Evolutionary conservation across 768 basidiomycete species (phyloP).

Genomic region (Lactarius hatsudake): DNA sequence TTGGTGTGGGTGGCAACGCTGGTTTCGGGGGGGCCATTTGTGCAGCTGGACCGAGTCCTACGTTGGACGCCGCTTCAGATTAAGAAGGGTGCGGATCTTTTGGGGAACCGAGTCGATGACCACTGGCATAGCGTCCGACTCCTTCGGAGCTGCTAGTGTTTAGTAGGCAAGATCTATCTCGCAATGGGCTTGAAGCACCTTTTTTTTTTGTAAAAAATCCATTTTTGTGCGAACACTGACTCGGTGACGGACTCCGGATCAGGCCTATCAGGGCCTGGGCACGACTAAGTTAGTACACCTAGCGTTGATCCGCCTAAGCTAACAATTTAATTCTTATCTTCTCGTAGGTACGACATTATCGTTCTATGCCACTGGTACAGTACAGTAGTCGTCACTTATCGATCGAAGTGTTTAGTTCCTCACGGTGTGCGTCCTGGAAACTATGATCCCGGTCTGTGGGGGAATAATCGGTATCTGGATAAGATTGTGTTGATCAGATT

Average conservation of each 20-base stretch:
- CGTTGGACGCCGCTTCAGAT: constrained; percentile 36
- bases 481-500: constrained; percentile 69
- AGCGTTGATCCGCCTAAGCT: constrained; percentile 73
- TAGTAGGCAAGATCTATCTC: background rate
- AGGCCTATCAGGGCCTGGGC: constrained; percentile 59
- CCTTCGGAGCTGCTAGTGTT: background rate
- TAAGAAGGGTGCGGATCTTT: constrained; percentile 54
- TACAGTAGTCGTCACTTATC: background rate
- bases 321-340: constrained; percentile 64
- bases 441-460: constrained; percentile 82
- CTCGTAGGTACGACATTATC: background rate
- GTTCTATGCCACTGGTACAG: background rate
- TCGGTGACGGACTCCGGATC: background rate
- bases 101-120: constrained; percentile 7
- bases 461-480: constrained; percentile 62
- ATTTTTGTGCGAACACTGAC: background rate
- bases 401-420: constrained; percentile 49
- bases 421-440: constrained; percentile 71
- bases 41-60: constrained; percentile 2
- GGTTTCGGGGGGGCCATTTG: constrained; percentile 30
- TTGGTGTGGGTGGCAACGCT: constrained; percentile 28
- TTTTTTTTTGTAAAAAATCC: no score
- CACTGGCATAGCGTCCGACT: constrained; percentile 13
- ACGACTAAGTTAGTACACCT: constrained; percentile 62
- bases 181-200: no score